Evolutionary conservation across 139 green algal genomes (phyloP).

Genomic region (Auxenochlorella pyrenoidosa): DNA sequence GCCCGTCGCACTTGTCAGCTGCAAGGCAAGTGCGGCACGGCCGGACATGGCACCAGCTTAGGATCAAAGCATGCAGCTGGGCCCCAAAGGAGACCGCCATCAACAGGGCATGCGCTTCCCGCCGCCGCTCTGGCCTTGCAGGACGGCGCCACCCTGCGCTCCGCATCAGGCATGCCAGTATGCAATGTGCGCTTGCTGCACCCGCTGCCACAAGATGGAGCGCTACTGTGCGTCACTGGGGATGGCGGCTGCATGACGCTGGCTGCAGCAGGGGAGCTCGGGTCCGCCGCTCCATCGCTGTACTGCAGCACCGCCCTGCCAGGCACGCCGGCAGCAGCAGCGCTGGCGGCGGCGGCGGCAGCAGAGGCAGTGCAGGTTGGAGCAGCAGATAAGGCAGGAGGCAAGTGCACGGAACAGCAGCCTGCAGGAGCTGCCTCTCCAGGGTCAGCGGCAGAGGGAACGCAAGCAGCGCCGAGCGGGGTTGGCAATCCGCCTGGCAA

Average conservation of each 20-base stretch:
- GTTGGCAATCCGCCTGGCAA: neutral
- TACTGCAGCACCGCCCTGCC: neutral
- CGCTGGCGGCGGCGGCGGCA: neutral
- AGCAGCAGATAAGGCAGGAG: neutral
- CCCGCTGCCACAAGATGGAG: neutral
- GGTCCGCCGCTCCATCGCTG: too few species aligned
- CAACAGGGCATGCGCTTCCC: too few species aligned
- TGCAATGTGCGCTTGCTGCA: conserved; percentile 24
- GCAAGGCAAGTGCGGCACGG: neutral
- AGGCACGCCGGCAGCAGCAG: conserved; percentile 1
- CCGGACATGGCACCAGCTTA: too few species aligned
- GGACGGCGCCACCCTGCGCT: neutral
- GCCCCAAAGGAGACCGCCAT: too few species aligned
- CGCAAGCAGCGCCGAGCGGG: neutral
- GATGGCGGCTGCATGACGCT: neutral
- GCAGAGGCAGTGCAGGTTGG: neutral
- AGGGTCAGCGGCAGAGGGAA: neutral
- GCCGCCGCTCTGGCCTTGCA: neutral
- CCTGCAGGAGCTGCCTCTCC: neutral
- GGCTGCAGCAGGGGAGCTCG: neutral
- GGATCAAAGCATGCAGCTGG: too few species aligned
- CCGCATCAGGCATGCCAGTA: neutral
- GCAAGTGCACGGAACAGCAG: neutral
- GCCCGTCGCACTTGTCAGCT: neutral
- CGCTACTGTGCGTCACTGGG: neutral